phyloP scores from a whole-genome alignment of 129 eudicot genomes.

The Arctium minus region DNA sequence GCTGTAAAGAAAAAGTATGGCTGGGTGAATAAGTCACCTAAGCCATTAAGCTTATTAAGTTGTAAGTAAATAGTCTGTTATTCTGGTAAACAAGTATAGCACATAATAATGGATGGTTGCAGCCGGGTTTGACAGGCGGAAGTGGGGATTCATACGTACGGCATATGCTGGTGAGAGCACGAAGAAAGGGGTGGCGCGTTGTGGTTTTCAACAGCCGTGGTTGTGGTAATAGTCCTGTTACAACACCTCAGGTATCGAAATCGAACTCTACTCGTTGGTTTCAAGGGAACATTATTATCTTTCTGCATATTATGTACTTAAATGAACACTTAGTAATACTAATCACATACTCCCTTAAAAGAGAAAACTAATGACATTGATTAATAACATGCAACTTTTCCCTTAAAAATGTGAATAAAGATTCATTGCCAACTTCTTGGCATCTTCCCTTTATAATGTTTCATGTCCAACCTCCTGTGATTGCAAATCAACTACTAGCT shows the following conservation, averaged over 20 bases:
- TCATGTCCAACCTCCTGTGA: background rate
- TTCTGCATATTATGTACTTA: background rate
- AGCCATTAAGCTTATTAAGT: no score
- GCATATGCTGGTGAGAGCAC: constrained; percentile 77
- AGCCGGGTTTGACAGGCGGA: constrained; percentile 99
- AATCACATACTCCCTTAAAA: background rate
- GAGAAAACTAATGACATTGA: no score
- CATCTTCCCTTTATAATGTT: background rate
- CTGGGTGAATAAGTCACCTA: no score
- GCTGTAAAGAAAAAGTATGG: no score
- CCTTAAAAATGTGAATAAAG: background rate
- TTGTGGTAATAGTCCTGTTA: constrained; percentile 83
- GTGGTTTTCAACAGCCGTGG: constrained; percentile 96
- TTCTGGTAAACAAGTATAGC: background rate
- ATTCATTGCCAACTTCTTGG: background rate
- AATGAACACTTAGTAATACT: background rate
- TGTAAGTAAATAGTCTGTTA: no score
- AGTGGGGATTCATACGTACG: constrained; percentile 74
- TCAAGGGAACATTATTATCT: background rate
- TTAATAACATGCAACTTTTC: background rate
- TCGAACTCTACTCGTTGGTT: no score
- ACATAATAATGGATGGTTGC: constrained; percentile 27
- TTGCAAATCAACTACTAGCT: background rate
- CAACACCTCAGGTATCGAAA: constrained; percentile 76
- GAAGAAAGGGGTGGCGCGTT: constrained; percentile 81